Percentiles rank a stretch among this genome's conserved stretches.
Conservation (phyloP, 2,329 filamentous ascomycete genomes). For the Penicillium sp. region DNA sequence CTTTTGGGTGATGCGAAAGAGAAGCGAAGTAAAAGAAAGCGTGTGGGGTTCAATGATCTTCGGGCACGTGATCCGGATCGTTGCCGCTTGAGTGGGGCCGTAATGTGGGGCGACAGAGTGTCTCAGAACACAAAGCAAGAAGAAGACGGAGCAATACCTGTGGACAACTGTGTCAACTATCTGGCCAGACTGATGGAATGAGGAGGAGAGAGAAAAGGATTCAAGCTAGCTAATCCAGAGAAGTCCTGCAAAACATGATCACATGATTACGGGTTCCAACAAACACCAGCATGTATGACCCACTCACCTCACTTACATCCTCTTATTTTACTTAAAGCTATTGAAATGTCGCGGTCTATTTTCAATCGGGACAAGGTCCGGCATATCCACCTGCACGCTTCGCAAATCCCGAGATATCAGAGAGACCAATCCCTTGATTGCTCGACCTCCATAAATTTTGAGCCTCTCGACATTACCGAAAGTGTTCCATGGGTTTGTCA, state of each 20-base stretch:
- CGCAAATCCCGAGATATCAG: neutral
- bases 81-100: neutral
- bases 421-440: too few species aligned
- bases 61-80: neutral
- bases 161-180: neutral
- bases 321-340: neutral
- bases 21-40: neutral
- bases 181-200: fast-evolving
- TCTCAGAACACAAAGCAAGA: neutral
- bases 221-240: neutral
- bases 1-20: too few species aligned
- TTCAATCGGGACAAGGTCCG: fast-evolving
- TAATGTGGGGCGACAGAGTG: neutral
- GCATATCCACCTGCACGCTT: fast-evolving
- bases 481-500: neutral
- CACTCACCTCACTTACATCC: neutral
- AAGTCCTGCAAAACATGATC: neutral
- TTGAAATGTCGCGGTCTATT: neutral
- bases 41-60: neutral
- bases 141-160: neutral
- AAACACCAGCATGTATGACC: neutral
- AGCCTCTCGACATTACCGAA: neutral
- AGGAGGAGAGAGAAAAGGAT: neutral
- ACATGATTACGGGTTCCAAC: neutral
- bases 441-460: neutral